Evolutionary conservation across 257 asterid genomes (phyloP), one percentile per base, ranked within the genome.

Genomic region (Forsythia suspensa): DNA sequence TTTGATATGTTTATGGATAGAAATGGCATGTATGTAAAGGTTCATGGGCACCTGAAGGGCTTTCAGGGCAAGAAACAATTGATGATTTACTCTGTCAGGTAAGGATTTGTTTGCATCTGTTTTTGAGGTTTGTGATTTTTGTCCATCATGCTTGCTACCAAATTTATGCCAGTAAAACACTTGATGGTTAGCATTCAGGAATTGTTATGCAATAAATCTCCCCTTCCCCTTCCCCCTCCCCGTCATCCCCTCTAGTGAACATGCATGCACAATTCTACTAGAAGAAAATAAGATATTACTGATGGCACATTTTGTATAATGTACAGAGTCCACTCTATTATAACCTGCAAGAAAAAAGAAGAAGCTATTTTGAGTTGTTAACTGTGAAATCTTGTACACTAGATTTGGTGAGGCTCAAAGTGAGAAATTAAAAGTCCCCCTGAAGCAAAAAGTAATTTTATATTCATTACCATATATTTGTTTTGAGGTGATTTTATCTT

Each of bases 41-140:
- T 95, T 82, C 96, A 92, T 78, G 98, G 98, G 73, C 97, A 93
- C 85, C 81, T 92, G 88, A 95, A 92, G 89, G 96, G 90, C 72
- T 91, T 95, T 66, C 97, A 93, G 83, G 99, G 97, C 75, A 92
- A 90, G 82, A 92, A 78, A 75, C 90, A 92, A 73, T 75, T 95
- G 87, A 80, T 87, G 89, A 92, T 88, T 76, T 95, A 87, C 87
- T 89, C 96, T 52, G 89, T 92, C 81, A 89, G 99, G 99, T 93
- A 87, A 40, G 77, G 65, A 41, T 24, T 77, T 16, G 9, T 41
- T 15, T 44, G 70, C 51, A 57, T 70, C 66, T 55, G 61, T 57
- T 66, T 66, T 20, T 59, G 55, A 51, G 34, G 12, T 34, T 48
- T 40, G 24, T 46, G 68, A 71, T 76, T 74, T 79, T 48, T 46